Percentiles rank a stretch among this genome's conserved stretches.
Conservation (phyloP, 257 asterid genomes). For the Solanum etuberosum region DNA sequence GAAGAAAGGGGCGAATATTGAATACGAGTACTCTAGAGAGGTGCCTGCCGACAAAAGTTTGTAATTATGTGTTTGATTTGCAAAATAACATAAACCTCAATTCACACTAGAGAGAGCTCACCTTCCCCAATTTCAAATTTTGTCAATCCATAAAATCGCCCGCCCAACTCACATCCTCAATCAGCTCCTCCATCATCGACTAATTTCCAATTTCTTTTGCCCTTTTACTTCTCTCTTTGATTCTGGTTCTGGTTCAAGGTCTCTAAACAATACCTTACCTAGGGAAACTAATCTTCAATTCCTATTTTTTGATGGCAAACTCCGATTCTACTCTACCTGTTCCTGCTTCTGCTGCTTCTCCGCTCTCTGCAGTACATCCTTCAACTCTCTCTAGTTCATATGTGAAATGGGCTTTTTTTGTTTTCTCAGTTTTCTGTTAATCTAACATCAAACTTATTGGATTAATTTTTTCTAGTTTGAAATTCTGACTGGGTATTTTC, state of each 20-base stretch:
- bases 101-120: neutral
- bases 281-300: neutral
- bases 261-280: neutral
- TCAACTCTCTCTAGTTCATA: neutral
- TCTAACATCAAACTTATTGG: neutral
- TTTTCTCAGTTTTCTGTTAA: neutral
- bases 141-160: slow-evolving; percentile 11
- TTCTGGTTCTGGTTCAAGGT: neutral
- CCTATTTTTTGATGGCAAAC: slow-evolving; percentile 31
- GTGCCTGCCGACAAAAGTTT: neutral
- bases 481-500: neutral
- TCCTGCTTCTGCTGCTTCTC: slow-evolving; percentile 23
- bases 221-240: neutral
- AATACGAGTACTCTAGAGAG: neutral
- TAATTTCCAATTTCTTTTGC: neutral
- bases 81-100: neutral
- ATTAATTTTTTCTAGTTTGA: neutral
- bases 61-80: neutral
- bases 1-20: neutral
- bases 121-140: neutral
- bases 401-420: neutral
- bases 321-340: slow-evolving; percentile 29
- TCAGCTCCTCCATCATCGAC: neutral
- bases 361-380: slow-evolving; percentile 25
- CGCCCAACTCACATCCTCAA: slow-evolving; percentile 26